A percentile compares a stretch with the other conserved stretches of the same genome.
Evolutionary conservation across 2,329 filamentous ascomycete genomes (phyloP).

Genomic region (Epichloe coenophiala): DNA sequence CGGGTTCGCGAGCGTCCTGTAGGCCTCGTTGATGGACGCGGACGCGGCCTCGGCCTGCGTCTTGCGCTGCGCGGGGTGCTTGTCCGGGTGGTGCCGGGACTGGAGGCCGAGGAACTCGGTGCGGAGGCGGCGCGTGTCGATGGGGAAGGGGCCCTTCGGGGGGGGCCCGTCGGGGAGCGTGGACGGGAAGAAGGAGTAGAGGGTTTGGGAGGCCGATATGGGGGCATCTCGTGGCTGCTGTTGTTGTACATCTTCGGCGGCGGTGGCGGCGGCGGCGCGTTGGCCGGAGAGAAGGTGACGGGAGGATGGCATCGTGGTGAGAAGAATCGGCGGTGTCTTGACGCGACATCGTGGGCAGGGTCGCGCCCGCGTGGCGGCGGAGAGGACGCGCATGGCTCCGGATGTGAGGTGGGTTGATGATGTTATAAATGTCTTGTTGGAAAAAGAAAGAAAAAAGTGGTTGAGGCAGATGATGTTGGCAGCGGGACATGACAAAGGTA

Average conservation of each 20-base stretch:
- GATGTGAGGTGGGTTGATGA: no score
- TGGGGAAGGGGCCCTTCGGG: conserved; percentile 59
- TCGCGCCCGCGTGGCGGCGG: not conserved
- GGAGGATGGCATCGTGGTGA: not conserved
- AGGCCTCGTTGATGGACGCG: conserved; percentile 79
- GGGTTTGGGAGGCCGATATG: conserved; percentile 26
- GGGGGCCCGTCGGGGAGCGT: conserved; percentile 69
- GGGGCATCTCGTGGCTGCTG: not conserved
- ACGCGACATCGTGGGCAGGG: not conserved
- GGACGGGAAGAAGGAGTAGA: conserved; percentile 81
- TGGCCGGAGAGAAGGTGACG: not conserved
- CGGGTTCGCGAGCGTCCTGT: conserved; percentile 69
- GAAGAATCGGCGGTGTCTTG: not conserved
- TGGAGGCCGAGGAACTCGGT: conserved; percentile 82
- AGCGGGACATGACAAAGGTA: no score
- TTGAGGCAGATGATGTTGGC: no score
- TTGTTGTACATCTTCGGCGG: not conserved
- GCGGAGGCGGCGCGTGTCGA: conserved; percentile 58
- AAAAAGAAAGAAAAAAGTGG: no score
- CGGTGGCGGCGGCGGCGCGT: not conserved
- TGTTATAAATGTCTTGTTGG: no score
- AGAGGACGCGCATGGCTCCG: not conserved
- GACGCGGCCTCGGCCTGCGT: conserved; percentile 61
- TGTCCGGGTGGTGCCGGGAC: conserved; percentile 61
- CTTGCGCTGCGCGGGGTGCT: conserved; percentile 41